Evolutionary conservation across 1,284 basidiomycete species (phyloP), one percentile per base, ranked within the genome.

Genomic region (Fomitopsis palustris): DNA sequence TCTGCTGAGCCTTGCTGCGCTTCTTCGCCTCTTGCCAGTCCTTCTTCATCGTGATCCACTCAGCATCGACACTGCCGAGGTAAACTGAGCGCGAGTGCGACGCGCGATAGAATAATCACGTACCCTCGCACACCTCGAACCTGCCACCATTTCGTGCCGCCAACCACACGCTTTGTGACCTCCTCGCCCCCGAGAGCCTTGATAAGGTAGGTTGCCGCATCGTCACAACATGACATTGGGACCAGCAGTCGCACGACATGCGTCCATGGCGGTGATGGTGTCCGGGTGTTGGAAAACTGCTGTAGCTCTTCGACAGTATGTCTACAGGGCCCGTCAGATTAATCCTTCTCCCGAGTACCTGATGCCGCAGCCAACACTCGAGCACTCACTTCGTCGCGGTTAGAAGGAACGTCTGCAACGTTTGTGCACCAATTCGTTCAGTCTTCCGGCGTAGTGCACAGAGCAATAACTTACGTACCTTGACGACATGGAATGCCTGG

Each of bases 121-220:
- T 65, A 94, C 90, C 81, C 93, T 69, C 78, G 77, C 60, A 85
- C 72, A n/a, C 89, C 87, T 37, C 93, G 86, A 19, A 95, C 90
- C 72, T 96, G 95, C 96, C 96, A 98, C 95, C 96, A 98, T 69
- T 95, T 95, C 7, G 87, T 86, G 1, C 96, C 96, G 17, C 96
- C 96, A 1, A 95, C 87, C 27, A 95, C 72, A 56, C 82, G 83
- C 64, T 85, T 84, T 9, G 92, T 85, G 55, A 81, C 78, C 33
- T 90, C 88, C 63, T 91, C 85, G 9, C 95, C 94, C 0, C 96
- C 96, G 12, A 99, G 80, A 1, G 88, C 94, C 59, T 85, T 78
- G 57, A 96, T 86, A 45, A 99, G 81, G 62, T 86, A 75, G 6
- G 78, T 74, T 1, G 96, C 94, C 0, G 96, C 93, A 29, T 88